A percentile compares a stretch with the other conserved stretches of the same genome.
Conservation (phyloP, 768 basidiomycete species). For the Trametes villosa region DNA sequence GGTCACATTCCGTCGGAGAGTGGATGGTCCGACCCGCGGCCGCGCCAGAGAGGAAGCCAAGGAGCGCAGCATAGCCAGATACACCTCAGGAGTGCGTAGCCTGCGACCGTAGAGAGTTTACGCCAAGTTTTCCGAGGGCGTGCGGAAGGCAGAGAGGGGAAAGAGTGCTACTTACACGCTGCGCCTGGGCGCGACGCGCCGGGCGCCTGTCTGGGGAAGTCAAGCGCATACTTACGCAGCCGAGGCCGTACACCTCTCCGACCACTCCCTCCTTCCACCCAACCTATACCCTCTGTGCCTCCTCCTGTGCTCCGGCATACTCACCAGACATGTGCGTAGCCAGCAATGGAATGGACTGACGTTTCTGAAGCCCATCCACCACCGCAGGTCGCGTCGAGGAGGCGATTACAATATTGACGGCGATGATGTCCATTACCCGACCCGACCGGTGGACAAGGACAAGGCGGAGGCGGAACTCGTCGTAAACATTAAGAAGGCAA, state of each 20-base stretch:
- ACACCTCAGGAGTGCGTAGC: not conserved
- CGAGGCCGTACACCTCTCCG: slow-evolving; percentile 2
- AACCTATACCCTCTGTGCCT: slow-evolving; percentile 4
- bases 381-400: slow-evolving; percentile 29
- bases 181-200: slow-evolving; percentile 5
- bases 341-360: not conserved
- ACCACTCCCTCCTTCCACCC: slow-evolving; percentile 1
- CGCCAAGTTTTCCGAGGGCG: too few relatives aligned
- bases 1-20: not conserved
- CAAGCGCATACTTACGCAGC: not conserved
- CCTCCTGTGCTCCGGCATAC: not conserved
- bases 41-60: slow-evolving; percentile 1
- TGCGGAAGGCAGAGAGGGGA: too few relatives aligned
- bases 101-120: not conserved
- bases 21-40: not conserved
- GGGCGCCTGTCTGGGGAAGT: slow-evolving; percentile 4
- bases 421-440: slow-evolving; percentile 89
- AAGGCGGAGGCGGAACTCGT: slow-evolving; percentile 95
- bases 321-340: slow-evolving; percentile 7
- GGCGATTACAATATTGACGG: slow-evolving; percentile 70
- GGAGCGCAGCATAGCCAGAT: slow-evolving; percentile 3
- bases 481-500: slow-evolving; percentile 98
- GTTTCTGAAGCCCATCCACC: not conserved
- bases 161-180: too few relatives aligned
- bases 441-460: slow-evolving; percentile 97